These are phyloP conservation scores for Xylaria venustula DNA, from an alignment of 495 filamentous ascomycete species.

Conservation along the genomic window DNA sequence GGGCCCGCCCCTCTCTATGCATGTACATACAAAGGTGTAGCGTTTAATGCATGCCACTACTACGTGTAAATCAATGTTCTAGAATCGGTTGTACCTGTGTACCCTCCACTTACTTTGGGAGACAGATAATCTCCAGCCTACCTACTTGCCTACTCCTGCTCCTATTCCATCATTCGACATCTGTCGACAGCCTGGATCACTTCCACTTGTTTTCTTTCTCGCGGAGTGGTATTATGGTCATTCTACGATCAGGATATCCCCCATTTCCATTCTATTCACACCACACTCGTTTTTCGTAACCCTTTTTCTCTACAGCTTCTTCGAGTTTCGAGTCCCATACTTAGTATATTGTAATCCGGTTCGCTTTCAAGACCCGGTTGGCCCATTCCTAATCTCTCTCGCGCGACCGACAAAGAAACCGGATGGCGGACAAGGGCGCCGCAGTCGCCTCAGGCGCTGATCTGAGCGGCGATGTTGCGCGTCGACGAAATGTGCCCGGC, in stretches of 20 bases:
- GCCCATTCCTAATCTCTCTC: background rate
- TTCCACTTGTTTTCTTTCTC: background rate
- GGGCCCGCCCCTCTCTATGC: too few relatives aligned
- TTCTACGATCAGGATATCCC: background rate
- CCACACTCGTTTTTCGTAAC: conserved; percentile 25
- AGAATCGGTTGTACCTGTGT: background rate
- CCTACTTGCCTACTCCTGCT: background rate
- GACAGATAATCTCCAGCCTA: conserved; percentile 5
- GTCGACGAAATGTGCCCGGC: conserved; percentile 71
- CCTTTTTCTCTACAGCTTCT: conserved; percentile 11
- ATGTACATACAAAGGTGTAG: too few relatives aligned
- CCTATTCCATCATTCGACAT: conserved; percentile 13
- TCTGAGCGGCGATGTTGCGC: conserved; percentile 59
- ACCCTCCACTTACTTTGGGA: background rate
- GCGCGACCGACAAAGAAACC: conserved; percentile 1
- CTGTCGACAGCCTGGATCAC: background rate
- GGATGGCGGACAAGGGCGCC: conserved; percentile 52
- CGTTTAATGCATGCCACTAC: too few relatives aligned
- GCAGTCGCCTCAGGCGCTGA: conserved; percentile 66
- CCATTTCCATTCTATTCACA: conserved; percentile 5
- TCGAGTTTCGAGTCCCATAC: background rate
- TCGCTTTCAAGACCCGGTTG: background rate
- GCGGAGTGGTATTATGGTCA: conserved; percentile 4
- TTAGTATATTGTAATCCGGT: background rate
- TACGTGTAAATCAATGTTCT: background rate